Base-by-base conservation (phyloP, 257 asterid genomes). In the Marsdenia floribunda region DNA sequence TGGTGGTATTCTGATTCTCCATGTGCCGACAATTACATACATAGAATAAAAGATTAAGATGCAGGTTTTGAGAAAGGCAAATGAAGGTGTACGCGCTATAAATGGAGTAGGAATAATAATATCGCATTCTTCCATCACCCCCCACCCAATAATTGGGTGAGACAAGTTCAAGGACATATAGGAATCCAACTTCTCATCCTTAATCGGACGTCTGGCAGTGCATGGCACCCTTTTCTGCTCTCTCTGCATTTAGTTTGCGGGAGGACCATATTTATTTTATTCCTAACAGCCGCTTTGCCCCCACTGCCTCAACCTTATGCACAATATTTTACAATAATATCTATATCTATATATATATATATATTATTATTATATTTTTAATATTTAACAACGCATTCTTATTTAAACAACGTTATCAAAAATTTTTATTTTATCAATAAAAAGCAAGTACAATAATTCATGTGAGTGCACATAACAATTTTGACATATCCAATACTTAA, bases 161-260 rank as follows among this genome's bases (percentile, higher is more conserved):
- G 79, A 63, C 84, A 81, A 69, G 71, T 54, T 55, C 55, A 70
- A 59, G 78, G 33, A 29, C 33, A 73, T 73, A 79, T 38, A 50
- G 47, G 79, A 58, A 69, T 64, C 78, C 70, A 79, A 73, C 68
- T 44, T 44, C 60, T 54, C 52, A 42, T 69, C 50, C 40, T 42
- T 77, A 74, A 67, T 80, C 72, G 71, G 74, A 77, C 82, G 75
- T 74, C 63, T 71, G 78, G 84, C 33, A 1, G 33, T 29, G n/a
- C n/a, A n/a, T n/a, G 33, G 33, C 78, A 72, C 59, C 82, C 81
- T 77, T 60, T 71, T 66, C 77, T 49, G 74, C 35, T 58, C n/a
- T 54, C 9, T 22, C 6, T 75, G 47, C 74, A 72, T 74, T 77
- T 58, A 68, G 47, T 52, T 60, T 22, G 33, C 21, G 59, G 59